Evolutionary conservation across 177 flowering plant genomes (phyloP), one percentile per base, ranked within the genome.

Genomic region (Vitis hybrid): DNA sequence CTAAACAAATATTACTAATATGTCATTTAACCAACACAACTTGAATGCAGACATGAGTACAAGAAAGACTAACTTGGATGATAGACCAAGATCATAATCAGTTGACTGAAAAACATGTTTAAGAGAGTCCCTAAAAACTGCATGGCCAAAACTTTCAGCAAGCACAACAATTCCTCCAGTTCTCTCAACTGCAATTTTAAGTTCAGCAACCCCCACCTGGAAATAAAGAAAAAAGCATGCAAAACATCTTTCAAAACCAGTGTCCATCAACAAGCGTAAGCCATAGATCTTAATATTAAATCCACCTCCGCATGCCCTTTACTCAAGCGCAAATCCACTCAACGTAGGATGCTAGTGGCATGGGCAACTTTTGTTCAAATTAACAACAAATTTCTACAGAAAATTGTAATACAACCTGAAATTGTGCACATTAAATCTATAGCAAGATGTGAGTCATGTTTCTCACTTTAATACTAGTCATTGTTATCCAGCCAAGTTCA

Each of bases 81-180:
- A 84, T 49, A 91, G 74, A 62, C 93, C 93, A 65, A 95, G 97
- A 75, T 95, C 94, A 78, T 78, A 64, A 31, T 91, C 96, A 63
- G 82, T 85, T 48, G 89, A 82, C 74, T 87, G 95, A 64, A 93
- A 93, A 67, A 95, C 74, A 50, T 76, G 92, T 62, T 76, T 89
- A 60, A 95, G 77, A 68, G 99, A 93, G 33, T 95, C 97, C 85
- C 89, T 91, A 79, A 95, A 95, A 69, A 93, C 93, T n/a, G 94
- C 85, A 78, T 93, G 99, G 59, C 97, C 98, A 90, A 95, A 95
- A 72, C 99, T 95, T 82, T 95, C 98, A 51, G 98, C 96, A 75
- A 95, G 94, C 75, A 93, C 97, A 73, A 91, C 98, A 73, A 95
- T 85, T 45, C 99, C 98, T 8, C 99, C 98, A 73, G 93, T 93